Evolutionary conservation across 768 basidiomycete species (phyloP).

Genomic region (Lentinula boryana): DNA sequence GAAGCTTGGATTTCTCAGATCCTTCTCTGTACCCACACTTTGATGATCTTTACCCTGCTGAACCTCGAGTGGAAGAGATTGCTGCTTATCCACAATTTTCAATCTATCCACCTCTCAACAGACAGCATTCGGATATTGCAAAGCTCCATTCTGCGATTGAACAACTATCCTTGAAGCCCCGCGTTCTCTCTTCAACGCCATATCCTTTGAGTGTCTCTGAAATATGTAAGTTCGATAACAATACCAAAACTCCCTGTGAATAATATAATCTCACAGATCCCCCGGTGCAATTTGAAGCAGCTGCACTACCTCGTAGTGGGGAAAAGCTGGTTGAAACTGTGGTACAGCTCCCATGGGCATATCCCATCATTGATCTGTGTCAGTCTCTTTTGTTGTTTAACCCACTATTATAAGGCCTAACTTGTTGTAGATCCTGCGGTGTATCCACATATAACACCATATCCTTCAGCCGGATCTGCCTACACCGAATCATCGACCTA

Average conservation of each 20-base stretch:
- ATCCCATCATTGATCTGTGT: conserved; percentile 28
- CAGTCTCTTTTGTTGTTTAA: conserved; percentile 23
- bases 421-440: conserved; percentile 30
- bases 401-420: conserved; percentile 21
- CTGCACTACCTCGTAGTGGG: not conserved
- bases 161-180: not conserved
- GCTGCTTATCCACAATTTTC: conserved; percentile 23
- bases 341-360: conserved; percentile 6
- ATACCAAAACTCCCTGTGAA: not conserved
- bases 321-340: not conserved
- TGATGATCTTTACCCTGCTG: conserved; percentile 23
- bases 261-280: not conserved
- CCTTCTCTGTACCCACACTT: conserved; percentile 24
- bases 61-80: not conserved
- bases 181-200: not conserved
- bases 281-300: not conserved
- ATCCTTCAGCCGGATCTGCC: conserved; percentile 16
- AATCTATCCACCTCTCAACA: not conserved
- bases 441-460: conserved; percentile 35
- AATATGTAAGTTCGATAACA: not conserved
- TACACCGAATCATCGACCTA: not conserved
- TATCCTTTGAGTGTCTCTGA: not conserved
- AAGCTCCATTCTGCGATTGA: not conserved
- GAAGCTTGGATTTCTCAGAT: conserved; percentile 10
- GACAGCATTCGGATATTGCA: not conserved